phyloP scores from a whole-genome alignment of 2,329 filamentous ascomycete species.

The Colletotrichum sp. region DNA sequence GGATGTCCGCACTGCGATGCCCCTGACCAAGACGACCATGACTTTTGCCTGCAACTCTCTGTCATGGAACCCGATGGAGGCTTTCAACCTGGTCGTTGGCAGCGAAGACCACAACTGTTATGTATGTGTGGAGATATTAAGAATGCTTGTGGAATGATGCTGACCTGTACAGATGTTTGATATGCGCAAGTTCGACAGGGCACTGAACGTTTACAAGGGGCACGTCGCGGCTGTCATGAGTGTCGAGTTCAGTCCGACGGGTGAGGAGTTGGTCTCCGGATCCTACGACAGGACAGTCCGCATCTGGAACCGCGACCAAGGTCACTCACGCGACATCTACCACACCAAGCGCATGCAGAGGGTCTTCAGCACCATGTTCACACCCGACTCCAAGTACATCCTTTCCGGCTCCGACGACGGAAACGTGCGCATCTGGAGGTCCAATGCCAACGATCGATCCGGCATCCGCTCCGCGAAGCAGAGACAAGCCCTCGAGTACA shows the following conservation, averaged over 20 bases:
- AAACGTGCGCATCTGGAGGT: constrained; percentile 85
- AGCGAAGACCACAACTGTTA: constrained; percentile 91
- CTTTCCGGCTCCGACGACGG: constrained; percentile 93
- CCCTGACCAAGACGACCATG: constrained; percentile 81
- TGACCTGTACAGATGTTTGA: constrained; percentile 69
- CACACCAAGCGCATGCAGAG: constrained; percentile 98
- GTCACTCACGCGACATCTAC: constrained; percentile 91
- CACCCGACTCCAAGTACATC: constrained; percentile 87
- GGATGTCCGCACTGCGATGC: constrained; percentile 85
- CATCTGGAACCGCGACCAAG: constrained; percentile 80
- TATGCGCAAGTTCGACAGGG: constrained; percentile 87
- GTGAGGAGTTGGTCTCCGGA: constrained; percentile 89
- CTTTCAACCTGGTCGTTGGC: constrained; percentile 91
- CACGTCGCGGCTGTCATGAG: constrained; percentile 94
- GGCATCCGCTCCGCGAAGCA: constrained; percentile 87
- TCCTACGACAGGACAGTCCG: constrained; percentile 87
- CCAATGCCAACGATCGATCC: constrained; percentile 81
- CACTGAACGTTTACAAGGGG: constrained; percentile 88
- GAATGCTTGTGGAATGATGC: not conserved
- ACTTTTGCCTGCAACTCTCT: constrained; percentile 84
- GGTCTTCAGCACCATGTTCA: constrained; percentile 85
- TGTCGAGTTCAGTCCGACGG: constrained; percentile 92
- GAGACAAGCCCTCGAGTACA: constrained; percentile 89
- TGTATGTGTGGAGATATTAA: constrained; percentile 18
- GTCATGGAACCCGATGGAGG: constrained; percentile 95